phyloP scores from a whole-genome alignment of 208 protist species.

The Acanthamoeba lenticulata region DNA sequence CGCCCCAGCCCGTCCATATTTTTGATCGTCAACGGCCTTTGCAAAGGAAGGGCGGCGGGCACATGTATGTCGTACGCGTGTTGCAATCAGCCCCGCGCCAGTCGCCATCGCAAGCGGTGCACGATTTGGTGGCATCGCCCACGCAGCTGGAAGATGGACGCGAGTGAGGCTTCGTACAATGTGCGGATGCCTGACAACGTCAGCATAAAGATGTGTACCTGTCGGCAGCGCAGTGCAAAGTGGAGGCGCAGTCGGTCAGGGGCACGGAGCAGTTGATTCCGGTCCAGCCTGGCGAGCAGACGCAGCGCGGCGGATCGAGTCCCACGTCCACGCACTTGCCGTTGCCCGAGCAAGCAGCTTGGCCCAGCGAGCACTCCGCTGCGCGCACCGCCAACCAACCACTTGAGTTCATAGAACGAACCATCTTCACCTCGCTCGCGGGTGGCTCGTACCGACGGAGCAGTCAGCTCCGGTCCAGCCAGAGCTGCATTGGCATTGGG shows the following conservation, averaged over 20 bases:
- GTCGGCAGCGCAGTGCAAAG: neutral
- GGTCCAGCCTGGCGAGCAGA: neutral
- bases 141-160: neutral
- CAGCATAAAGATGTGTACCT: too few relatives aligned
- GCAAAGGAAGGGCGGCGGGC: too few relatives aligned
- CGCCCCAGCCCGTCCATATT: neutral
- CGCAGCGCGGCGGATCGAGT: neutral
- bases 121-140: neutral
- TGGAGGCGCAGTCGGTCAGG: neutral
- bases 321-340: neutral
- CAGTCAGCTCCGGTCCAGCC: neutral
- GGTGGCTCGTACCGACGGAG: neutral
- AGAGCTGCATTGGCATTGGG: neutral
- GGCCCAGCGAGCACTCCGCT: neutral
- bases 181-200: too few relatives aligned
- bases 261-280: neutral
- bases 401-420: too few relatives aligned
- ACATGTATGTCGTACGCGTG: neutral
- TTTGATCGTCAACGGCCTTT: too few relatives aligned
- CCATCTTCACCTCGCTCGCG: too few relatives aligned
- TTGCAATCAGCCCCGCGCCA: neutral
- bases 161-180: too few relatives aligned
- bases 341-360: neutral
- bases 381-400: neutral
- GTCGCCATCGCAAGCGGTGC: neutral